Conservation (phyloP, 169 alveolate genomes). For the Eimeria tenella region DNA sequence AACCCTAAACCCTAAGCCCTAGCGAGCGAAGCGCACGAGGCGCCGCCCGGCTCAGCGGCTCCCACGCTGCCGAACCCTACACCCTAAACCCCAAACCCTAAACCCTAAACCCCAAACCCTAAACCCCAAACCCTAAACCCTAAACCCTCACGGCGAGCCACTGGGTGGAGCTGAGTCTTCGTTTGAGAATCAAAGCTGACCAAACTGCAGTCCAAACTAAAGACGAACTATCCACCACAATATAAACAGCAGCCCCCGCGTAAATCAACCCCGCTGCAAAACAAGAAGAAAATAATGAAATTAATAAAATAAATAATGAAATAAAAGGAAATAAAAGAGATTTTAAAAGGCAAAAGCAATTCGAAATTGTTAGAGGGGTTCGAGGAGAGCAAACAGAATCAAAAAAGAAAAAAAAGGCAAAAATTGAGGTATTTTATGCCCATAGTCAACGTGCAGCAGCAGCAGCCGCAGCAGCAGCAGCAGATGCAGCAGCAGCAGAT, state of each 20-base stretch:
- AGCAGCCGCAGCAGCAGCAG: background rate
- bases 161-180: constrained; percentile 74
- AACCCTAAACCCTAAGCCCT: background rate
- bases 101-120: too few relatives aligned
- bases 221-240: constrained; percentile 84
- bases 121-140: too few relatives aligned
- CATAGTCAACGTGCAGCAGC: too few relatives aligned
- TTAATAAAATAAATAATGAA: background rate
- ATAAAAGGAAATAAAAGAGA: too few relatives aligned
- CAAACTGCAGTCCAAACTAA: constrained; percentile 85
- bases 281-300: background rate
- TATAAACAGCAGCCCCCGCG: constrained; percentile 85
- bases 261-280: constrained; percentile 81
- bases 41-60: too few relatives aligned
- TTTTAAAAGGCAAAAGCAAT: too few relatives aligned
- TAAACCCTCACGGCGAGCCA: constrained; percentile 75
- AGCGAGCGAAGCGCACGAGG: background rate
- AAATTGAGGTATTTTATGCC: too few relatives aligned
- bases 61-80: background rate
- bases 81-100: too few relatives aligned
- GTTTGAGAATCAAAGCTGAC: constrained; percentile 80
- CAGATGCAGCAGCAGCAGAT: too few relatives aligned
- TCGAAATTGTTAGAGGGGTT: too few relatives aligned
- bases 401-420: too few relatives aligned
- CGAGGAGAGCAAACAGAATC: too few relatives aligned